Percentiles rank a stretch among this genome's conserved stretches.
These are phyloP conservation scores for Scheffersomyces insectosa DNA, from an alignment of 1,139 yeast genomes.

Conservation along the genomic window DNA sequence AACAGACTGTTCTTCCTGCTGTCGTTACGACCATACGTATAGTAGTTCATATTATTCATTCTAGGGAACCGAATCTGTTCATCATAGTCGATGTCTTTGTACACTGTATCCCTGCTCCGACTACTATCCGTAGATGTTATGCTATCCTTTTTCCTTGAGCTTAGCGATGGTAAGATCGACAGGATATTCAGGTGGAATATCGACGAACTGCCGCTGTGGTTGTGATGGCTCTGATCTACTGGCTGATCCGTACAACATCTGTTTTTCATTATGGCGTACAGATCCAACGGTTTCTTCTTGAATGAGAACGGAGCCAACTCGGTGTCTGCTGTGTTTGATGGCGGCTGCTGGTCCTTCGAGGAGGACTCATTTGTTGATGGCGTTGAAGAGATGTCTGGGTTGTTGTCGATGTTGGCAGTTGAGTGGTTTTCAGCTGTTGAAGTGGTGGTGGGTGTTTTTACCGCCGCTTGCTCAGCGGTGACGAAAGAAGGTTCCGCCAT, in stretches of 20 bases:
- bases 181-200: slow-evolving; percentile 32
- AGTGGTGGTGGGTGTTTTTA: neutral
- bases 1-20: slow-evolving; percentile 1
- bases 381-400: no score
- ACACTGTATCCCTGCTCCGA: slow-evolving; percentile 11
- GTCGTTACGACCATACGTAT: slow-evolving; percentile 18
- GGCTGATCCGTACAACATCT: neutral
- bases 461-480: no score
- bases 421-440: slow-evolving; percentile 1
- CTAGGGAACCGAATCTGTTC: slow-evolving; percentile 49
- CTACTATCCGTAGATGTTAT: slow-evolving; percentile 3
- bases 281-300: slow-evolving; percentile 37
- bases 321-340: neutral
- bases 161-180: slow-evolving; percentile 25
- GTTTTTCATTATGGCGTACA: slow-evolving; percentile 5
- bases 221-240: neutral
- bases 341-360: no score
- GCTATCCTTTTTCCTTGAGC: slow-evolving; percentile 6
- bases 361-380: no score
- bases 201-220: slow-evolving; percentile 6
- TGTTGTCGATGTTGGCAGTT: no score
- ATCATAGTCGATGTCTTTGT: slow-evolving; percentile 38
- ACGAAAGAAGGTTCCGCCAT: no score
- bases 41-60: slow-evolving; percentile 31
- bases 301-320: slow-evolving; percentile 40